Percentiles rank a stretch among this genome's conserved stretches.
phyloP scores from a whole-genome alignment of 495 filamentous ascomycete genomes.

The Apodospora peruviana region DNA sequence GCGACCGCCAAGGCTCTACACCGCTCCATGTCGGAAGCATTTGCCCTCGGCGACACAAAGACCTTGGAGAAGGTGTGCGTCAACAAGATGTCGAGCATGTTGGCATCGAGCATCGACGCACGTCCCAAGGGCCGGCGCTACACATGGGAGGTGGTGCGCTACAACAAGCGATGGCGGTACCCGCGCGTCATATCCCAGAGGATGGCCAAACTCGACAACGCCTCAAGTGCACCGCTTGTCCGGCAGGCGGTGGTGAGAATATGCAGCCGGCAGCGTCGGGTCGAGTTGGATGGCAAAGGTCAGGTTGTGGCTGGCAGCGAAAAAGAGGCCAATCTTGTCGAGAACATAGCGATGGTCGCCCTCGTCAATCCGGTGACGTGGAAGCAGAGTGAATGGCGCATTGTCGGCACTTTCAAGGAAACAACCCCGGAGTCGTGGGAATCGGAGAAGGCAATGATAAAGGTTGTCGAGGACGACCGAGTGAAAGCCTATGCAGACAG shows the following conservation, averaged over 20 bases:
- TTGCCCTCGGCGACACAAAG: conserved; percentile 58
- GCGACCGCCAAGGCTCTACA: conserved; percentile 57
- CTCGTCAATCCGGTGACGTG: conserved; percentile 43
- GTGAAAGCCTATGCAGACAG: neutral
- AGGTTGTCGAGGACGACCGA: conserved; percentile 4
- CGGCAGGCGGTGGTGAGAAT: conserved; percentile 73
- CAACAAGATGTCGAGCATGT: conserved; percentile 50
- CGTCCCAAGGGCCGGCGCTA: conserved; percentile 46
- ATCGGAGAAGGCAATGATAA: conserved; percentile 13
- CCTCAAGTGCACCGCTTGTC: conserved; percentile 26
- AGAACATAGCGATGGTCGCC: conserved; percentile 77
- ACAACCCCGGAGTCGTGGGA: conserved; percentile 48
- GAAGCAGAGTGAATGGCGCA: conserved; percentile 58
- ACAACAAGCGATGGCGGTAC: conserved; percentile 37
- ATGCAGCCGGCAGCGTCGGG: conserved; percentile 57
- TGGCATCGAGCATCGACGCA: conserved; percentile 49
- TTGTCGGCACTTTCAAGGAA: conserved; percentile 67
- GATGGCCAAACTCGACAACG: conserved; percentile 43
- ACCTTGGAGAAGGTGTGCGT: conserved; percentile 55
- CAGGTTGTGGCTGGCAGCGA: conserved; percentile 39
- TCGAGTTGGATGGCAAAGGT: conserved; percentile 30
- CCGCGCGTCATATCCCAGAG: conserved; percentile 60
- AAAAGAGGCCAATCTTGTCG: conserved; percentile 58
- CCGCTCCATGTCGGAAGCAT: conserved; percentile 61
- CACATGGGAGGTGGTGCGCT: conserved; percentile 62